A percentile compares a stretch with the other conserved stretches of the same genome.
Conservation (phyloP, 2,329 filamentous ascomycete genomes). For the Hypocreales sp. region DNA sequence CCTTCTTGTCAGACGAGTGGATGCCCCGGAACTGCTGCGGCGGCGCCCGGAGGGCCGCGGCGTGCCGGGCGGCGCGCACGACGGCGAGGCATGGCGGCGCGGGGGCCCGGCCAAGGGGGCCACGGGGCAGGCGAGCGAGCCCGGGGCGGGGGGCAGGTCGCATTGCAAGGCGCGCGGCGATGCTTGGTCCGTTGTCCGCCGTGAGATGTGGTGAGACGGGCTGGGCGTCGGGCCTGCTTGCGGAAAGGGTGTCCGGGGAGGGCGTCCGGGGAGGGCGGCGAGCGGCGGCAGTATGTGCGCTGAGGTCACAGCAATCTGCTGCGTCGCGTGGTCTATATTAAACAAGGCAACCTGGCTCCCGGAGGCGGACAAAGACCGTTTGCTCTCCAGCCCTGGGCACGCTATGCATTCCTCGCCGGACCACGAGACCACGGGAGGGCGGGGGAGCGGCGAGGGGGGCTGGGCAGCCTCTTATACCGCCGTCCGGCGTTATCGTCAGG, state of each 20-base stretch:
- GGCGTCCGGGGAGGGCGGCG: neutral
- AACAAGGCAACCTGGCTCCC: too few relatives aligned
- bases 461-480: too few relatives aligned
- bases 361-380: too few relatives aligned
- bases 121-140: slow-evolving; percentile 5
- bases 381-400: too few relatives aligned
- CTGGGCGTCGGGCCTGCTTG: slow-evolving; percentile 1
- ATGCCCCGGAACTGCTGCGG: slow-evolving; percentile 11
- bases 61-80: neutral
- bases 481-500: too few relatives aligned
- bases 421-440: too few relatives aligned
- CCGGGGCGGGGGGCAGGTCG: slow-evolving; percentile 8
- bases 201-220: neutral
- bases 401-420: too few relatives aligned
- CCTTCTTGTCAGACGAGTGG: slow-evolving; percentile 20
- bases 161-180: slow-evolving; percentile 7
- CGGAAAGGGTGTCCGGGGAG: neutral
- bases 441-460: too few relatives aligned
- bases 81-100: slow-evolving; percentile 5
- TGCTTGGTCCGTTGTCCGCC: too few relatives aligned
- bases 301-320: slow-evolving; percentile 2
- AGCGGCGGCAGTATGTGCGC: neutral
- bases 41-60: neutral
- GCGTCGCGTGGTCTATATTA: slow-evolving; percentile 1
- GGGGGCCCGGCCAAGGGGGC: slow-evolving; percentile 5